These are phyloP conservation scores for Amylocarpus encephaloides DNA, from an alignment of 2,329 filamentous ascomycete species.

Conservation along the genomic window DNA sequence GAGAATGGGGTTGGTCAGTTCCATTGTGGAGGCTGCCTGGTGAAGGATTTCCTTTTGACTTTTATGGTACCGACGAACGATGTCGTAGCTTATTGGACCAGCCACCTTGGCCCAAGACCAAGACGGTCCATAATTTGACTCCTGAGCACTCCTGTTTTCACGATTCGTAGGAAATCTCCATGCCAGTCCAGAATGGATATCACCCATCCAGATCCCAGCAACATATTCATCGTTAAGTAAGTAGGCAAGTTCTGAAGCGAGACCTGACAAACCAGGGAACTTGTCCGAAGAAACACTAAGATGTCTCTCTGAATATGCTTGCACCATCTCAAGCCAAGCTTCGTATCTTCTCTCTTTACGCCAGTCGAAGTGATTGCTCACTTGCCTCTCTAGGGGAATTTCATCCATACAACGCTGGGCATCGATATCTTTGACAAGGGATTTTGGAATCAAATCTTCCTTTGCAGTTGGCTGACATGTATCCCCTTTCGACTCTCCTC, in stretches of 20 bases:
- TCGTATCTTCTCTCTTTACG: background rate
- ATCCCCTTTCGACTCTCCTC: background rate
- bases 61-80: background rate
- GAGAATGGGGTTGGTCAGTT: background rate
- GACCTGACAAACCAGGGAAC: constrained; percentile 10
- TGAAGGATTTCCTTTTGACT: background rate
- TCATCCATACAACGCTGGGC: constrained; percentile 1
- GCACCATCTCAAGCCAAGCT: constrained; percentile 6
- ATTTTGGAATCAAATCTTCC: background rate
- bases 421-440: background rate
- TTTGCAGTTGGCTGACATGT: background rate
- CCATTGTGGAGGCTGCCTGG: too few species aligned
- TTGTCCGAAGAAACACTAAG: constrained; percentile 6
- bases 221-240: constrained; percentile 10
- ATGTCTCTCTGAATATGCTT: constrained; percentile 2
- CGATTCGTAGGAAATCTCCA: background rate
- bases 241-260: constrained; percentile 6
- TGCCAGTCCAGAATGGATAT: constrained; percentile 4
- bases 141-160: background rate
- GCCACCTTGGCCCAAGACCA: constrained; percentile 10
- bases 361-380: background rate
- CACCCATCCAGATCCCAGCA: constrained; percentile 11
- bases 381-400: background rate
- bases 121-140: constrained; percentile 4
- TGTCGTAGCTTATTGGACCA: constrained; percentile 5